Evolutionary conservation across 2,329 filamentous ascomycete genomes (phyloP).

Genomic region (Talaromyces sp.): DNA sequence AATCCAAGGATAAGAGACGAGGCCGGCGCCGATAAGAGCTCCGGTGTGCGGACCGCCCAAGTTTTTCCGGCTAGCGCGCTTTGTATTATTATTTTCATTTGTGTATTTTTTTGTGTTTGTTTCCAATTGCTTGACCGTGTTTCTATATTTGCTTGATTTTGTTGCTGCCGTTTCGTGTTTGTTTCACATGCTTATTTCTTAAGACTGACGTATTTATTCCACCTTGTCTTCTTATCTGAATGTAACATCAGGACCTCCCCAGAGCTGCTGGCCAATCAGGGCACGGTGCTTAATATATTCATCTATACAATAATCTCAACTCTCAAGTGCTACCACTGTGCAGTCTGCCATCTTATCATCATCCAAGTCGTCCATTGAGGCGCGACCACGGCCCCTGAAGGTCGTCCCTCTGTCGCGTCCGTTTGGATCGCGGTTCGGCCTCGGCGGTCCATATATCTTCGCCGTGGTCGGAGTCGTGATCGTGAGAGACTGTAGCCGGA

Average conservation of each 20-base stretch:
- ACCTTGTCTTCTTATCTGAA: background rate
- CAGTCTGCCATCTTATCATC: background rate
- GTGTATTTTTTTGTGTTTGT: background rate
- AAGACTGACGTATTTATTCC: background rate
- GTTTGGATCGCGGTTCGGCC: constrained; percentile 20
- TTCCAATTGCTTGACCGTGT: background rate
- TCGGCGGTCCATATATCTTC: constrained; percentile 30
- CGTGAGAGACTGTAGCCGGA: constrained; percentile 17
- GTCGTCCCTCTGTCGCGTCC: constrained; percentile 16
- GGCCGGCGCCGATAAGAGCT: constrained; percentile 23
- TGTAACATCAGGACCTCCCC: background rate
- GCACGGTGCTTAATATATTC: background rate
- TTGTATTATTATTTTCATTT: background rate
- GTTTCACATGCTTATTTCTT: background rate
- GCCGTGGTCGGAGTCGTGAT: constrained; percentile 16
- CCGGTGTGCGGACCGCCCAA: constrained; percentile 24
- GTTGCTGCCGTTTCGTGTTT: background rate
- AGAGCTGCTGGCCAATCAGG: background rate
- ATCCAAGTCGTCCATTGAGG: constrained; percentile 31
- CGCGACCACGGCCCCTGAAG: constrained; percentile 33
- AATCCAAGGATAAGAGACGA: constrained; percentile 4
- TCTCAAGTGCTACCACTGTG: no score
- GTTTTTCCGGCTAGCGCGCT: constrained; percentile 5
- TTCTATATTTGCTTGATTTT: background rate
- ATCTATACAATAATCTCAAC: background rate